These are phyloP conservation scores for Dalbergia cochinchinensis DNA, from an alignment of 306 rosid genomes.

Conservation along the genomic window DNA sequence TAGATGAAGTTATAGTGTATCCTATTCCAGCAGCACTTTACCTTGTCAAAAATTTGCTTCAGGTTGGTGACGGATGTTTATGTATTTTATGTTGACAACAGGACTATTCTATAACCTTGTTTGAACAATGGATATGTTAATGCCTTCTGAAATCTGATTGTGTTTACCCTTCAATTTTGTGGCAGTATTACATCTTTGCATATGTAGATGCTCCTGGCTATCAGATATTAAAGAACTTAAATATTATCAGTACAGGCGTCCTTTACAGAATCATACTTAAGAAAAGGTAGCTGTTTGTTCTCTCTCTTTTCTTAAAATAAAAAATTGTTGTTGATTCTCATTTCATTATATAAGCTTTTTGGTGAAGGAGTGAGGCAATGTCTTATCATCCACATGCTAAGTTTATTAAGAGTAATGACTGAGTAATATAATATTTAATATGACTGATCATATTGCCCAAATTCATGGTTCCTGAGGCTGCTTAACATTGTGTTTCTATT, in stretches of 20 bases:
- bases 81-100: slow-evolving; percentile 22
- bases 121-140: slow-evolving; percentile 21
- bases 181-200: slow-evolving; percentile 96
- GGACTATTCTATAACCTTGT: slow-evolving; percentile 12
- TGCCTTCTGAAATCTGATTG: slow-evolving; percentile 44
- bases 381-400: slow-evolving; percentile 6
- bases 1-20: slow-evolving; percentile 88
- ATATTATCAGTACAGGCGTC: slow-evolving; percentile 91
- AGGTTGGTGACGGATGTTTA: slow-evolving; percentile 62
- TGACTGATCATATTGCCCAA: slow-evolving; percentile 26
- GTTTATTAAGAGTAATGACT: slow-evolving; percentile 37
- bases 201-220: slow-evolving; percentile 98
- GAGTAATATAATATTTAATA: slow-evolving; percentile 6
- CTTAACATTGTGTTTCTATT: slow-evolving; percentile 41
- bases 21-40: slow-evolving; percentile 96
- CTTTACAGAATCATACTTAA: slow-evolving; percentile 93
- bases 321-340: slow-evolving; percentile 18
- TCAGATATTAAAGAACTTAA: slow-evolving; percentile 91
- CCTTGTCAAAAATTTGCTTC: slow-evolving; percentile 93
- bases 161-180: slow-evolving; percentile 42
- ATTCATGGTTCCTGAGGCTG: slow-evolving; percentile 36
- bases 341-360: slow-evolving; percentile 34
- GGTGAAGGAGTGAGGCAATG: slow-evolving; percentile 25
- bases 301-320: slow-evolving; percentile 19
- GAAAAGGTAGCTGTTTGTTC: slow-evolving; percentile 58